These are phyloP conservation scores for Eucalyptus cloeziana DNA, from an alignment of 345 rosid genomes.

Conservation along the genomic window DNA sequence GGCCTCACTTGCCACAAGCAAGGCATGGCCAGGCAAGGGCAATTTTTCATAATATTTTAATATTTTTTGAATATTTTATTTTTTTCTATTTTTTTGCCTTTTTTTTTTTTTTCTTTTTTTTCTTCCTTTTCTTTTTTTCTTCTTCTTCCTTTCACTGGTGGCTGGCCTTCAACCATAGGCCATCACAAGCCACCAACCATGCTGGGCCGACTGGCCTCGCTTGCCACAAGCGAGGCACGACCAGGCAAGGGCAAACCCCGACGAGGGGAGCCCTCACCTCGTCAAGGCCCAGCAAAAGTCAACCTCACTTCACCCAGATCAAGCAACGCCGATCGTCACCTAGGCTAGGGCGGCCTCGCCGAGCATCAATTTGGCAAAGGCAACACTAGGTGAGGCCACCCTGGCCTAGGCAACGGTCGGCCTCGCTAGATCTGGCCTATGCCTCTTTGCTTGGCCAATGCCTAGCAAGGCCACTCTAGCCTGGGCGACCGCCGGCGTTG, in stretches of 20 bases:
- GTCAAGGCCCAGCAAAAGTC: fast-evolving
- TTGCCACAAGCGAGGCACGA: too few species aligned
- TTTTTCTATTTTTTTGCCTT: fast-evolving
- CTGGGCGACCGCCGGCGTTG: fast-evolving
- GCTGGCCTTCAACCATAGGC: fast-evolving
- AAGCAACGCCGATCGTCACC: fast-evolving
- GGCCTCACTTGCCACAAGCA: too few species aligned
- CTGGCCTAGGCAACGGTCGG: fast-evolving
- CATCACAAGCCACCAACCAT: too few species aligned
- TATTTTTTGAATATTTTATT: too few species aligned
- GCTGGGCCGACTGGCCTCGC: fast-evolving
- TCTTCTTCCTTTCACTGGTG: too few species aligned
- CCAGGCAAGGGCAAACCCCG: fast-evolving
- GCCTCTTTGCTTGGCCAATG: too few species aligned
- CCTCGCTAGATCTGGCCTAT: too few species aligned
- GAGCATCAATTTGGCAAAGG: fast-evolving
- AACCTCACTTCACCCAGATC: fast-evolving
- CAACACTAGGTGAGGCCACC: fast-evolving
- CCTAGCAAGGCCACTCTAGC: too few species aligned
- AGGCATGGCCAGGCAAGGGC: fast-evolving
- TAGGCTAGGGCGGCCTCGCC: fast-evolving
- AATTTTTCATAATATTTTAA: too few species aligned
- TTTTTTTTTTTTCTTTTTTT: too few species aligned
- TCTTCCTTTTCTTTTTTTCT: fast-evolving
- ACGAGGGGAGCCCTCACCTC: too few species aligned